These are phyloP conservation scores for Ophiostoma montium DNA, from an alignment of 2,329 filamentous ascomycete species.

Conservation along the genomic window DNA sequence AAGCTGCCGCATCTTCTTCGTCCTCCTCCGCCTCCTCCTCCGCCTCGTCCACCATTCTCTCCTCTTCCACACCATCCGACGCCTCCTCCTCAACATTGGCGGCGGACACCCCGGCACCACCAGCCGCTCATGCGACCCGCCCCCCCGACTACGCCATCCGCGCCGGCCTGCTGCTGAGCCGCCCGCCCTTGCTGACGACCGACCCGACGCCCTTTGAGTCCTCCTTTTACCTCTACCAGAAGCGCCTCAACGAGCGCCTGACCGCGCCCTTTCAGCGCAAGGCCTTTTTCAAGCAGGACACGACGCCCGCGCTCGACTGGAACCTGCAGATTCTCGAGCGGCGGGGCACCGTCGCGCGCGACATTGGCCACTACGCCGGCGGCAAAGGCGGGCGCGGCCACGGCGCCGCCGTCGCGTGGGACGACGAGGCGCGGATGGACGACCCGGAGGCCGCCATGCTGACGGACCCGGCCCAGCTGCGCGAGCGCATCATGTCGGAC, in stretches of 20 bases:
- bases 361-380: constrained; percentile 69
- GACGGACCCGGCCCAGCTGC: constrained; percentile 42
- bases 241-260: constrained; percentile 85
- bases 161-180: constrained; percentile 68
- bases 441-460: constrained; percentile 39
- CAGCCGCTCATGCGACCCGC: constrained; percentile 19
- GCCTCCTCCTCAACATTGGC: not conserved
- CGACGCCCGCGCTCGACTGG: constrained; percentile 76
- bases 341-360: constrained; percentile 57
- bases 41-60: not conserved
- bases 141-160: constrained; percentile 32
- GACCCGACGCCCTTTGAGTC: constrained; percentile 78
- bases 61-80: not conserved
- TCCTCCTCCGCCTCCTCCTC: not conserved
- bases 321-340: constrained; percentile 71
- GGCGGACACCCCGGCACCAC: constrained; percentile 15
- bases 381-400: constrained; percentile 16
- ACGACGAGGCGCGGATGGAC: constrained; percentile 75
- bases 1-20: not conserved
- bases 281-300: constrained; percentile 91
- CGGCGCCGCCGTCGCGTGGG: constrained; percentile 54
- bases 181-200: constrained; percentile 75
- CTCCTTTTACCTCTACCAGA: constrained; percentile 92
- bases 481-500: constrained; percentile 59
- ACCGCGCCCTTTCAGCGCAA: constrained; percentile 74